Evolutionary conservation across 148 eudicot species (phyloP).

Genomic region (Euryodendron excelsum): DNA sequence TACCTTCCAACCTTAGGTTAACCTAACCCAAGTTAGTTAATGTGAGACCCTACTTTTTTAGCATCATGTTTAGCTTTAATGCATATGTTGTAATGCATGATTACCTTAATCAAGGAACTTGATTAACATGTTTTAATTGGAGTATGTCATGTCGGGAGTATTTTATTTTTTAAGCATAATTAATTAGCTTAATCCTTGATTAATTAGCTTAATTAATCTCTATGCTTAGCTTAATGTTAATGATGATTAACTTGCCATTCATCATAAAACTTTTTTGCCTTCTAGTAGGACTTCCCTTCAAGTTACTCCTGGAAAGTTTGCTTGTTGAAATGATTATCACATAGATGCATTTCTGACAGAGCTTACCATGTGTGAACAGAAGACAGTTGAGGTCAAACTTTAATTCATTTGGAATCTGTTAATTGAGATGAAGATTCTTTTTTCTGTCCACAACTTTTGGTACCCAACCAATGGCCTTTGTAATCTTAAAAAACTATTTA

Average conservation of each 20-base stretch:
- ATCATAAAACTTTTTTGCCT: conserved; percentile 29
- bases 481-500: conserved; percentile 71
- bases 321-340: conserved; percentile 66
- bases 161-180: no score
- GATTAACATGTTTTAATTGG: no score
- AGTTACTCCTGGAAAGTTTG: conserved; percentile 45
- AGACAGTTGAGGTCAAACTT: conserved; percentile 89
- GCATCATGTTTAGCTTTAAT: no score
- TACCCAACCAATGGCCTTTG: conserved; percentile 72
- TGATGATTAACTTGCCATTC: conserved; percentile 31
- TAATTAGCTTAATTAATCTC: no score
- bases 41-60: no score
- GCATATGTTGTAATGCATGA: no score
- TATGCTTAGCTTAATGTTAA: no score
- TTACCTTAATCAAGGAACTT: no score
- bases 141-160: no score
- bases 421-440: conserved; percentile 75
- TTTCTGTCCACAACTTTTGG: conserved; percentile 71
- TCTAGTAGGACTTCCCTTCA: conserved; percentile 50
- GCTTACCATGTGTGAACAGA: conserved; percentile 79
- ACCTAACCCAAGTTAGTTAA: no score
- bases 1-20: no score
- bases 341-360: conserved; percentile 60
- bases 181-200: no score
- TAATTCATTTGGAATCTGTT: conserved; percentile 59